Conservation (phyloP, 768 basidiomycete genomes). For the Strobilomyces echinocephalus region DNA sequence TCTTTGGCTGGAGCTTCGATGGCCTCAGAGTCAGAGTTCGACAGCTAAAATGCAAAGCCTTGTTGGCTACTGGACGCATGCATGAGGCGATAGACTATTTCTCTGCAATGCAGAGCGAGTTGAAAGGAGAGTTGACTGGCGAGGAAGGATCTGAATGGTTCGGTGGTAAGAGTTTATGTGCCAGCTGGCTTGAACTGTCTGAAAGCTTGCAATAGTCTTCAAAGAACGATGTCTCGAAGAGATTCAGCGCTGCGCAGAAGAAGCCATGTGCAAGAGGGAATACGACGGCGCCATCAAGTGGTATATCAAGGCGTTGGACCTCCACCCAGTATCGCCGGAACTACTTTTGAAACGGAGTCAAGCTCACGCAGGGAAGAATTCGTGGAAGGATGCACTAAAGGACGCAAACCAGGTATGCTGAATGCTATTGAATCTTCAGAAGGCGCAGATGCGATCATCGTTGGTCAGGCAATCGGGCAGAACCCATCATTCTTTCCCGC, state of each 20-base stretch:
- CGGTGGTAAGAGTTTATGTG: neutral
- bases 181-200: neutral
- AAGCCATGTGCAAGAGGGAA: neutral
- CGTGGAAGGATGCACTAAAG: constrained; percentile 6
- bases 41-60: neutral
- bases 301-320: neutral
- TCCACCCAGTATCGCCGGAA: neutral
- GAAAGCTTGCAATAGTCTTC: neutral
- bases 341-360: constrained; percentile 10
- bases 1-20: constrained; percentile 12
- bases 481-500: neutral
- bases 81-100: neutral
- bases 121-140: neutral
- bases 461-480: neutral
- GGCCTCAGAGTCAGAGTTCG: neutral
- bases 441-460: neutral
- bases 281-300: neutral
- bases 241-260: neutral
- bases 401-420: constrained; percentile 7
- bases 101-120: neutral
- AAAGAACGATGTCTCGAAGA: neutral
- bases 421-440: neutral
- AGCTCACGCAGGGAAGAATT: neutral
- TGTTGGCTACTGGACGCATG: neutral
- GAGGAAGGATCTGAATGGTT: neutral